phyloP scores from a whole-genome alignment of 176 grass and related monocot genomes.

The Zizania latifolia region DNA sequence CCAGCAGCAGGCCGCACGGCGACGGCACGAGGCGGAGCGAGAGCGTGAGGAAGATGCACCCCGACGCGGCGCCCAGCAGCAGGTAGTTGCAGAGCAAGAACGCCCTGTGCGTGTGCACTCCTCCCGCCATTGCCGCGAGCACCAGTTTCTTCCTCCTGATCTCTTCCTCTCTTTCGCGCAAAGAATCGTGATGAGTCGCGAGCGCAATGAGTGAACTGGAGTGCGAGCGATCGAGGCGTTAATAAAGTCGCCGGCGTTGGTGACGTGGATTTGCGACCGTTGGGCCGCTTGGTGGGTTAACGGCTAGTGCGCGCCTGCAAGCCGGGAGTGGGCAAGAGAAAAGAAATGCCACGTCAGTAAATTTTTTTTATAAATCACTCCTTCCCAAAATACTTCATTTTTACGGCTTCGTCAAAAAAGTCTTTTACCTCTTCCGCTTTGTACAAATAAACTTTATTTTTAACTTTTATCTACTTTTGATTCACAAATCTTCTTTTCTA shows the following conservation, averaged over 20 bases:
- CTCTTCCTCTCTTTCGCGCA: not conserved
- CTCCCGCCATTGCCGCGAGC: not conserved
- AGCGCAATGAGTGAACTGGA: not conserved
- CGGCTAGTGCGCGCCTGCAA: slow-evolving; percentile 5
- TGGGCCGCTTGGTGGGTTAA: not conserved
- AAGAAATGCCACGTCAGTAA: not conserved
- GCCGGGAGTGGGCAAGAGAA: not conserved
- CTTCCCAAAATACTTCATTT: too few relatives aligned
- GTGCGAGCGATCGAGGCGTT: not conserved
- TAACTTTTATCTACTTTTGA: too few relatives aligned
- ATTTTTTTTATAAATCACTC: too few relatives aligned
- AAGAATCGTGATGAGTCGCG: not conserved
- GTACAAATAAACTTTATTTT: too few relatives aligned
- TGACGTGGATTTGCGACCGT: not conserved
- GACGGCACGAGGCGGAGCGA: slow-evolving; percentile 93
- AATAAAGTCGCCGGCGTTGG: not conserved
- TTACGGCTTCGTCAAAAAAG: too few relatives aligned
- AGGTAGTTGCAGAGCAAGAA: slow-evolving; percentile 95
- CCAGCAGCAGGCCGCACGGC: slow-evolving; percentile 84
- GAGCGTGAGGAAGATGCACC: slow-evolving; percentile 93
- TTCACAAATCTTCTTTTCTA: too few relatives aligned
- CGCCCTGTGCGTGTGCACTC: slow-evolving; percentile 44
- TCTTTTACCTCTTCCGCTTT: too few relatives aligned
- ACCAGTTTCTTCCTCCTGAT: not conserved
- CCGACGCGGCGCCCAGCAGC: slow-evolving; percentile 81